Conservation (phyloP, 352 stramenopile genomes). For the Globisporangium alternatum region DNA sequence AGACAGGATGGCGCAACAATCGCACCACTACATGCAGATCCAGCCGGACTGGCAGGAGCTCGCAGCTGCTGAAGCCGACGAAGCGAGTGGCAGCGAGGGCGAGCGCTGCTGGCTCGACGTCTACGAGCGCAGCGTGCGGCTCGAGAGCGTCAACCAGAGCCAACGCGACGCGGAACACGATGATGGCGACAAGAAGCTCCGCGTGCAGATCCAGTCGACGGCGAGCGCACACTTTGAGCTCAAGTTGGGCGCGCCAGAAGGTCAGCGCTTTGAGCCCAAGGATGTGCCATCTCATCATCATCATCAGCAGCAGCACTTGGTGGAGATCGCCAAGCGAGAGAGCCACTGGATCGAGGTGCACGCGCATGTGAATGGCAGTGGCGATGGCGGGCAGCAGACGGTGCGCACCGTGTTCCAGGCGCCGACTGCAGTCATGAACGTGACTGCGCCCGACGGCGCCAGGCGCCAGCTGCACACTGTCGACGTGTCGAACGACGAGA, state of each 20-base stretch:
- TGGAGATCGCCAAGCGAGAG: constrained; percentile 33
- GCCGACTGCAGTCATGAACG: constrained; percentile 28
- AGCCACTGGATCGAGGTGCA: constrained; percentile 51
- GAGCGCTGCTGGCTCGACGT: constrained; percentile 53
- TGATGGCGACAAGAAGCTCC: background rate
- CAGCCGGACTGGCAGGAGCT: constrained; percentile 54
- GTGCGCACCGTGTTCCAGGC: constrained; percentile 49
- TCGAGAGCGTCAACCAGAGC: constrained; percentile 4
- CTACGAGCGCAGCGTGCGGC: constrained; percentile 33
- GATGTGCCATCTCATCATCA: background rate
- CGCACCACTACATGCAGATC: constrained; percentile 53
- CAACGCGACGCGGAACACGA: background rate
- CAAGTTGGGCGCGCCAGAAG: constrained; percentile 16
- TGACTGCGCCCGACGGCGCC: background rate
- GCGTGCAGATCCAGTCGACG: constrained; percentile 15
- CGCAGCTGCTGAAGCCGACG: constrained; percentile 1
- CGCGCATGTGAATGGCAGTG: constrained; percentile 14
- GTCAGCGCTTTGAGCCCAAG: constrained; percentile 6
- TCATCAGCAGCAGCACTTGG: constrained; percentile 16
- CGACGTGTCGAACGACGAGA: constrained; percentile 51
- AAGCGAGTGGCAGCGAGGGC: background rate
- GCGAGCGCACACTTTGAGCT: constrained; percentile 46
- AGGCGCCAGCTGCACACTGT: constrained; percentile 41
- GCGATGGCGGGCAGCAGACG: constrained; percentile 16
- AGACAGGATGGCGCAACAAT: background rate